These are phyloP conservation scores for Stemphylium vesicarium DNA, from an alignment of 2,329 filamentous ascomycete genomes.

Conservation along the genomic window DNA sequence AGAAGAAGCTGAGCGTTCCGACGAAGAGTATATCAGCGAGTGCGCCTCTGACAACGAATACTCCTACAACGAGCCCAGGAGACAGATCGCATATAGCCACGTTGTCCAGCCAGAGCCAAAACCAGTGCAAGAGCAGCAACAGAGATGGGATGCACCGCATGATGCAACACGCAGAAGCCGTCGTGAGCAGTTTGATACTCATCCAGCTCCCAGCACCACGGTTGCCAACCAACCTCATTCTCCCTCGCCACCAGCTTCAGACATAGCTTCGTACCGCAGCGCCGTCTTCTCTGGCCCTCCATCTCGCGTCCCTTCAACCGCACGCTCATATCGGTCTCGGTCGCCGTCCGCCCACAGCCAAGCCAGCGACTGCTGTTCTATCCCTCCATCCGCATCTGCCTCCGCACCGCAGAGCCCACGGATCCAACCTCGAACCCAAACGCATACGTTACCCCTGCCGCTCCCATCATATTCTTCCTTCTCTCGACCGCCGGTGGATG, in stretches of 20 bases:
- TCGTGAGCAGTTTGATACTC: neutral
- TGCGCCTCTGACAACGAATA: too few species aligned
- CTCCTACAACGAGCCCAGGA: too few species aligned
- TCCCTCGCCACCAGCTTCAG: neutral
- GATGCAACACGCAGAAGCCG: neutral
- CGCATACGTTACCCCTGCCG: too few species aligned
- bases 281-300: neutral
- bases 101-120: too few species aligned
- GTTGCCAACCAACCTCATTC: neutral
- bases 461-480: too few species aligned
- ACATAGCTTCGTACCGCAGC: slow-evolving; percentile 9
- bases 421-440: too few species aligned
- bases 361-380: neutral
- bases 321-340: neutral
- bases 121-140: too few species aligned
- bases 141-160: neutral
- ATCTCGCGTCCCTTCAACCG: neutral
- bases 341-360: neutral
- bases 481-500: too few species aligned
- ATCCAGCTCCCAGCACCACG: neutral
- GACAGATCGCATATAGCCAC: too few species aligned
- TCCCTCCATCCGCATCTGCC: too few species aligned
- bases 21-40: neutral
- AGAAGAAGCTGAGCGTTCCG: neutral
- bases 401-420: neutral